Conservation (phyloP, 106 monocot genomes). For the Ottelia alismoides region DNA sequence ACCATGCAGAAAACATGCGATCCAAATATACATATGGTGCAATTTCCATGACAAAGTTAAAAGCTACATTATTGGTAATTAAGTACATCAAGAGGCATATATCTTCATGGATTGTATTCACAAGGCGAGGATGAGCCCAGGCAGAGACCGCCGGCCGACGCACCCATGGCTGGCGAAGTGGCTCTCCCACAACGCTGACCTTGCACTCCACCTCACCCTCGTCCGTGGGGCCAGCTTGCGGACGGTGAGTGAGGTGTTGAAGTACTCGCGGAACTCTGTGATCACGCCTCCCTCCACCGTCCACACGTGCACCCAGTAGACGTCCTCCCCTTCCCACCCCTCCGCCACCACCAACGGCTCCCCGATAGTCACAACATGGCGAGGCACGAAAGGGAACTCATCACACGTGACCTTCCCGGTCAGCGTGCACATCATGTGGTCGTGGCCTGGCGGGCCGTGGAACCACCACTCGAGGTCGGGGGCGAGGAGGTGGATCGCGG, state of each 20-base stretch:
- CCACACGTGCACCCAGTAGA: constrained; percentile 16
- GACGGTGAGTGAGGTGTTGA: constrained; percentile 19
- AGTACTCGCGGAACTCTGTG: constrained; percentile 14
- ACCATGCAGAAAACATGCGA: too few species aligned
- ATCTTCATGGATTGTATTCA: too few species aligned
- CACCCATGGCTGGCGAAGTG: not conserved
- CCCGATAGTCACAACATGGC: constrained; percentile 6
- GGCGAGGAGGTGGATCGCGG: constrained; percentile 5
- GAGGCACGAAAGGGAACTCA: not conserved
- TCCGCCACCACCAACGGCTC: constrained; percentile 3
- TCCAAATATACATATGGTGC: too few species aligned
- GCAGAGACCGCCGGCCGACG: not conserved
- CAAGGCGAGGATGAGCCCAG: not conserved
- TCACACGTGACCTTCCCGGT: not conserved
- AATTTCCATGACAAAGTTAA: too few species aligned
- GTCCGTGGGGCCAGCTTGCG: constrained; percentile 8
- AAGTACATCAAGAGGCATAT: too few species aligned
- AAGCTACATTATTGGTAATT: too few species aligned
- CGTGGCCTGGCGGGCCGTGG: constrained; percentile 13
- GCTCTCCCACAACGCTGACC: not conserved
- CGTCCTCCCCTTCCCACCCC: constrained; percentile 7
- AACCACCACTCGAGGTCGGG: constrained; percentile 17
- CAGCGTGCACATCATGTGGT: constrained; percentile 11
- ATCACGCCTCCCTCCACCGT: constrained; percentile 13
- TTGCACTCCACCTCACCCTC: not conserved